Conservation (phyloP, 129 eudicot species). For the Gnaphalium uliginosum region DNA sequence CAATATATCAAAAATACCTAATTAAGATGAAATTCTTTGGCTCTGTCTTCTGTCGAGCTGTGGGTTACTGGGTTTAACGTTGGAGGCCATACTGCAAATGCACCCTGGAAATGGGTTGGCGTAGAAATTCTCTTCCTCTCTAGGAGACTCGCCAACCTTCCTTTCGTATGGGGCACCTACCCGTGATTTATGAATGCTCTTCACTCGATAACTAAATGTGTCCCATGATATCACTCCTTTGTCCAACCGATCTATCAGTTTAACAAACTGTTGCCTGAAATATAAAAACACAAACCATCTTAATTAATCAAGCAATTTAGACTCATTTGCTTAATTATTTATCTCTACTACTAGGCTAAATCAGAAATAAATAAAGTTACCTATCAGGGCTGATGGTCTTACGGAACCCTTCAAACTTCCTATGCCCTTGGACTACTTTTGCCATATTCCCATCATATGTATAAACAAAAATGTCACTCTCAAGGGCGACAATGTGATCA, state of each 20-base stretch:
- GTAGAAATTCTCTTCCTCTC: slow-evolving; percentile 79
- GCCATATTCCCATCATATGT: slow-evolving; percentile 99
- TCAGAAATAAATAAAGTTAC: neutral
- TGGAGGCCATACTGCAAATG: slow-evolving; percentile 47
- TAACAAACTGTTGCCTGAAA: slow-evolving; percentile 66
- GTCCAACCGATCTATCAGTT: slow-evolving; percentile 66
- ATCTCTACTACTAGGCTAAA: too few relatives aligned
- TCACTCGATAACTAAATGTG: slow-evolving; percentile 53
- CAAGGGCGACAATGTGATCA: slow-evolving; percentile 86
- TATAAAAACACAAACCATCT: slow-evolving; percentile 1
- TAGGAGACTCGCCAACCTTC: slow-evolving; percentile 53
- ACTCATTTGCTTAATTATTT: too few relatives aligned
- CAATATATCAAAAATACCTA: slow-evolving; percentile 21
- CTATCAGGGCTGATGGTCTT: slow-evolving; percentile 87
- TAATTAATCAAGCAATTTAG: neutral
- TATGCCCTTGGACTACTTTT: slow-evolving; percentile 93
- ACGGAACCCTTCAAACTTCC: slow-evolving; percentile 81
- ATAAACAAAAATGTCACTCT: slow-evolving; percentile 80
- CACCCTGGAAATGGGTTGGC: slow-evolving; percentile 95
- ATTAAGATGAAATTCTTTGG: slow-evolving; percentile 17
- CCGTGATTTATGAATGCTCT: slow-evolving; percentile 52
- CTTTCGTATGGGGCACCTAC: slow-evolving; percentile 71
- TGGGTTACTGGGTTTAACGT: neutral
- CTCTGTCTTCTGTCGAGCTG: slow-evolving; percentile 15
- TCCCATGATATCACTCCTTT: slow-evolving; percentile 65